Base-by-base conservation (phyloP, 176 grass and related monocot species). In the Zea luxurians region DNA sequence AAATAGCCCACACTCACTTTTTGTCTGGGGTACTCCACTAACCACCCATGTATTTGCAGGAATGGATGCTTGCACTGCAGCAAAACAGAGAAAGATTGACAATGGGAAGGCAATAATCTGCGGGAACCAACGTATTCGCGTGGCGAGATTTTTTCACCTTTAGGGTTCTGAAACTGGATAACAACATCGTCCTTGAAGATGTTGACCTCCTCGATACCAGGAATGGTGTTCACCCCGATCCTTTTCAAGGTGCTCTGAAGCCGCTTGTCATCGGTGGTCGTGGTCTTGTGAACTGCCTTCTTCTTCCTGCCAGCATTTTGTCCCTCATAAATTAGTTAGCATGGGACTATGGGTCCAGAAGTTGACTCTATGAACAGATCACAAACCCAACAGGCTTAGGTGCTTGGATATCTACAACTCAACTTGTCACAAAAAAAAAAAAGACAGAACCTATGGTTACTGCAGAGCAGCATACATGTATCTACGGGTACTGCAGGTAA, bases 191-290 rank as follows among this genome's bases (percentile, higher is more conserved):
- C 92, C 79, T 89, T 89, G 70, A 92, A 95, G 18, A 95, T 91
- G 41, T 95, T 95, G 80, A 91, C 92, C 80, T 95, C 92, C 59
- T 95, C 89, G 46, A 95, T 95, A 67, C 82, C 89, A 85, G 86
- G 83, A 73, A 95, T 89, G 20, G 82, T 35, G 72, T 80, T 92
- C 27, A 87, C 89, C 44, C 92, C 92, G 37, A 95, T 83, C 85
- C 80, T 95, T 80, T 92, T 91, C 81, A 95, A 87, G 47, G 92
- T 95, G 78, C 86, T 95, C 53, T 95, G 86, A 38, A 94, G 83
- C 74, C 83, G 82, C 82, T 91, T 95, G 75, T 95, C 92, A 84
- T 95, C 92, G 3, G 86, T 92, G 67, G 86, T 89, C 8, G 92
- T 87, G 37, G 89, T 85, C 77, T 92, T 95, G 74, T 95, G 89